phyloP scores from a whole-genome alignment of 2,329 filamentous ascomycete species.

The Paracorniculantispora psalliotae region DNA sequence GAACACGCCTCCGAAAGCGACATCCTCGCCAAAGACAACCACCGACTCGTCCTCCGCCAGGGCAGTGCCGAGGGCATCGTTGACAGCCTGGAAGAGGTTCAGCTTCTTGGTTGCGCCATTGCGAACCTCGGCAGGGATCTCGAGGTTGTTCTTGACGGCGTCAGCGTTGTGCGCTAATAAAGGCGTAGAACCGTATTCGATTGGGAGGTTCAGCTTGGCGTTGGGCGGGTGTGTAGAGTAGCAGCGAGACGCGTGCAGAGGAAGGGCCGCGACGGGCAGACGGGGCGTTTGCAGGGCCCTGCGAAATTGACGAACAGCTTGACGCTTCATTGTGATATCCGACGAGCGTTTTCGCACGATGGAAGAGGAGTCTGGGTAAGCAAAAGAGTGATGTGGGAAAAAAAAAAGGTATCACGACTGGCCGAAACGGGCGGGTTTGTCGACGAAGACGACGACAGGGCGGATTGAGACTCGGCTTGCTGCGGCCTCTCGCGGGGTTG shows the following conservation, averaged over 20 bases:
- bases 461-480: slow-evolving; percentile 30
- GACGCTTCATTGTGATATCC: slow-evolving; percentile 28
- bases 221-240: slow-evolving; percentile 57
- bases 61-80: slow-evolving; percentile 79
- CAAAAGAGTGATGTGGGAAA: slow-evolving; percentile 9
- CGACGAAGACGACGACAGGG: slow-evolving; percentile 11
- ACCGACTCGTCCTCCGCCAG: slow-evolving; percentile 80
- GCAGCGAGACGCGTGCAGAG: slow-evolving; percentile 19
- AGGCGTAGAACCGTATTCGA: slow-evolving; percentile 79
- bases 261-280: slow-evolving; percentile 2
- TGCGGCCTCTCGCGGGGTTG: slow-evolving; percentile 31
- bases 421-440: slow-evolving; percentile 14
- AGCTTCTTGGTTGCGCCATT: slow-evolving; percentile 74
- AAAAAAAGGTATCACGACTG: slow-evolving; percentile 11
- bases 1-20: slow-evolving; percentile 95
- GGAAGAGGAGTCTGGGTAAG: slow-evolving; percentile 13
- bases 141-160: slow-evolving; percentile 62
- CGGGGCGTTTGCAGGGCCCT: slow-evolving; percentile 22
- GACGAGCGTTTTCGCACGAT: background rate
- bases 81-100: slow-evolving; percentile 93
- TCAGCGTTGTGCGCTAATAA: slow-evolving; percentile 77
- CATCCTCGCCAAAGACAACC: slow-evolving; percentile 91
- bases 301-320: slow-evolving; percentile 26
- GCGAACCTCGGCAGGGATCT: slow-evolving; percentile 62
- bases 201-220: slow-evolving; percentile 72